Base-by-base conservation (phyloP, 2,329 filamentous ascomycete species). In the Zarea fungicola region DNA sequence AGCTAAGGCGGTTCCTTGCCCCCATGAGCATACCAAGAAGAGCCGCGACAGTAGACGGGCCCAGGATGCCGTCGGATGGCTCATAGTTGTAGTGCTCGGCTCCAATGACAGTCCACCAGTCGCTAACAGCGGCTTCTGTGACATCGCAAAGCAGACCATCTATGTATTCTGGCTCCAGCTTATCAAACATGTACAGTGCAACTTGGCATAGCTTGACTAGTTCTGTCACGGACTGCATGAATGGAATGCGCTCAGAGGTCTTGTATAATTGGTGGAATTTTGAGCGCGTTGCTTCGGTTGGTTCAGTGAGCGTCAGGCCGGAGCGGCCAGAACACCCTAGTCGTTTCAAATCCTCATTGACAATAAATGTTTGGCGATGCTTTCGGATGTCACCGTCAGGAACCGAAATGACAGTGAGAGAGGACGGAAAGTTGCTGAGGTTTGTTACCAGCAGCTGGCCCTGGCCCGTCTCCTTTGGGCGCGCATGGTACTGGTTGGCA, bases 91-190 rank as follows among this genome's bases (percentile, higher is more conserved):
- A 96, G 60, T 93, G 85, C 56, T 97, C 92, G 1, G 84, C 85
- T 2, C 93, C 93, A 52, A 96, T 85, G 60, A 96, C 89, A 1
- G 87, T 84, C 93, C 93, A 97, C 93, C 93, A 99, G 64, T 96
- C 88, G 53, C 84, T 85, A 58, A 97, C 83, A 2, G 91, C 89
- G 53, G 79, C 84, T 65, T 99, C 93, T 0, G 93, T 97, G 36
- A 93, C 76, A 68, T 99, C 93, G 64, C 93, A 99, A 3, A 99
- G 77, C 21, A 96, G 70, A 0, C 93, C 93, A 60, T 99, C 93
- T 7, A 89, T 87, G 63, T 95, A 97, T 55, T 91, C 87, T 25
- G 85, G 78, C n/a, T 88, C 84, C 6, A 97, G 73, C 63, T 91
- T 89, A 47, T 85, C 88, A 66, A 96, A 99, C 52, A 96, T 74